Conservation (phyloP, 176 grass and related monocot genomes). For the Bonia amplexicaulis region DNA sequence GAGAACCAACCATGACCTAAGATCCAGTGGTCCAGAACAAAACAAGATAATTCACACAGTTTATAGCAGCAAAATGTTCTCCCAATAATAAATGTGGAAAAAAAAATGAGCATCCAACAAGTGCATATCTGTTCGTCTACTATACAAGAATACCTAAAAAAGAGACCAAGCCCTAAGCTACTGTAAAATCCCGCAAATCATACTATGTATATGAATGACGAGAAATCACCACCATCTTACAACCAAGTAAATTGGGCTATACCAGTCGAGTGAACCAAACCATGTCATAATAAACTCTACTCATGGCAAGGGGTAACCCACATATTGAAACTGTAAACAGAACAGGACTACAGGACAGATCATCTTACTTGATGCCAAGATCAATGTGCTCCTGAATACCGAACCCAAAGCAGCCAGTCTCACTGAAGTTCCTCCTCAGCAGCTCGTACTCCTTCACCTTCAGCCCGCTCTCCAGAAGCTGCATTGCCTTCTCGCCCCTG, state of each 20-base stretch:
- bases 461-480: slow-evolving; percentile 57
- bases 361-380: slow-evolving; percentile 68
- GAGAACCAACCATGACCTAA: background rate
- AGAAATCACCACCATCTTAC: background rate
- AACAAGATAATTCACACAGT: background rate
- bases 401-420: slow-evolving; percentile 62
- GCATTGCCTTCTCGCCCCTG: slow-evolving; percentile 64
- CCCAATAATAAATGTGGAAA: background rate
- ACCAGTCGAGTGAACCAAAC: background rate
- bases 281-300: background rate
- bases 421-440: slow-evolving; percentile 70
- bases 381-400: slow-evolving; percentile 74
- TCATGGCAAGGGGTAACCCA: background rate
- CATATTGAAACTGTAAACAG: background rate
- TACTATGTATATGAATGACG: background rate
- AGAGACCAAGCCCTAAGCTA: background rate
- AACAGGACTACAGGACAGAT: background rate
- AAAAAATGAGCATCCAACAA: background rate
- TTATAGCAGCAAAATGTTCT: background rate
- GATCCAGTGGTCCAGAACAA: background rate
- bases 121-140: background rate
- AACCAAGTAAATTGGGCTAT: background rate
- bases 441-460: slow-evolving; percentile 72
- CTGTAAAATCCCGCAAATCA: background rate
- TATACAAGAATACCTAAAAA: background rate